phyloP scores from a whole-genome alignment of 306 rosid genomes.

The Castanea mollissima region DNA sequence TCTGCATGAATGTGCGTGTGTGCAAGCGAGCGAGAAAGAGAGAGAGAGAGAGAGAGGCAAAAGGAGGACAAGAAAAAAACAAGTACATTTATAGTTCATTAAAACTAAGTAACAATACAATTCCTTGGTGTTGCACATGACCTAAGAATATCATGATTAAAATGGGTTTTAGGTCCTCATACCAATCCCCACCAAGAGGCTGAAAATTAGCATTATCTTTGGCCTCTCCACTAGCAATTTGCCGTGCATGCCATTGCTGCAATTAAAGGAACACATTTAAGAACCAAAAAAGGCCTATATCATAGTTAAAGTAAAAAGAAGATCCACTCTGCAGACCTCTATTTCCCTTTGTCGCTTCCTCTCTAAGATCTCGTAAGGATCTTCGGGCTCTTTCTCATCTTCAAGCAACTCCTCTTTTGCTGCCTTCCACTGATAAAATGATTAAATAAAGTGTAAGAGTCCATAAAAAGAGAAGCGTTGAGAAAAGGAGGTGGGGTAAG shows the following conservation, averaged over 20 bases:
- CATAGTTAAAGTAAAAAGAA: not conserved
- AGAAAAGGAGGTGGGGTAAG: not conserved
- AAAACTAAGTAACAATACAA: not conserved
- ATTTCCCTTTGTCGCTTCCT: constrained; percentile 91
- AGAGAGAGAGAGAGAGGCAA: not conserved
- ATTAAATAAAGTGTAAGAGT: constrained; percentile 7
- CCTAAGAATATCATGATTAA: not conserved
- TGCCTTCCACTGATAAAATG: constrained; percentile 80
- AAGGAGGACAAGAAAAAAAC: not conserved
- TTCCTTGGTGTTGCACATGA: not conserved
- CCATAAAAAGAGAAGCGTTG: not conserved
- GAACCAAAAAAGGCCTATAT: constrained; percentile 15
- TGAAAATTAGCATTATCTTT: constrained; percentile 95
- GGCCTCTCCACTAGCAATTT: constrained; percentile 92
- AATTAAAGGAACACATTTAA: constrained; percentile 27
- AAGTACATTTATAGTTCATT: not conserved
- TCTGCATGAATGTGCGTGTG: not conserved
- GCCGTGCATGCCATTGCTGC: constrained; percentile 90
- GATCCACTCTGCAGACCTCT: constrained; percentile 49
- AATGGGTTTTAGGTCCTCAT: constrained; percentile 23
- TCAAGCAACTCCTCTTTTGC: constrained; percentile 96
- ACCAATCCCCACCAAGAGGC: constrained; percentile 97
- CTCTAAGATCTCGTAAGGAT: constrained; percentile 67
- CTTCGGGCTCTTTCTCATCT: constrained; percentile 87
- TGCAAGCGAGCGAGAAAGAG: too few relatives aligned